Percentiles rank a stretch among this genome's conserved stretches.
phyloP scores from a whole-genome alignment of 441 rosid genomes.

The Croton setiger region DNA sequence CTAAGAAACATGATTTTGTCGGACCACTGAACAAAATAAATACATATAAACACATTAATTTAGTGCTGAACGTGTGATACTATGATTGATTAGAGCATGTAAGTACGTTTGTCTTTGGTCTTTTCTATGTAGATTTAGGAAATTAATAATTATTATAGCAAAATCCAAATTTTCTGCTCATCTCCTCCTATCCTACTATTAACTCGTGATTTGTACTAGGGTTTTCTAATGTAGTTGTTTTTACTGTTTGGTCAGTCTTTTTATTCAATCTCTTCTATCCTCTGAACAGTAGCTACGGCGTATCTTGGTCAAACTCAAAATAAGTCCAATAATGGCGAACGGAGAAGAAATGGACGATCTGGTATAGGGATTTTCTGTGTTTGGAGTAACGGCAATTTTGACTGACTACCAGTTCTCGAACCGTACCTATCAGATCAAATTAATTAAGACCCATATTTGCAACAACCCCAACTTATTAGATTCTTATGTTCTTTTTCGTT shows the following conservation, averaged over 20 bases:
- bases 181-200: too few relatives aligned
- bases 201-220: conserved; percentile 32
- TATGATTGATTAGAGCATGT: conserved; percentile 6
- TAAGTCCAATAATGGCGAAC: conserved; percentile 15
- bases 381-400: neutral
- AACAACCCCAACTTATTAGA: conserved; percentile 16
- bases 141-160: too few relatives aligned
- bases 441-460: conserved; percentile 20
- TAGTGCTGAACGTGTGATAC: conserved; percentile 16
- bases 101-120: conserved; percentile 15
- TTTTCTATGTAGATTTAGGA: conserved; percentile 3
- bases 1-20: conserved; percentile 22
- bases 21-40: conserved; percentile 9
- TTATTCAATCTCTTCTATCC: neutral
- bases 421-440: conserved; percentile 16
- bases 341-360: conserved; percentile 11
- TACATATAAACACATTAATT: neutral
- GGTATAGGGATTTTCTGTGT: neutral
- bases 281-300: conserved; percentile 5
- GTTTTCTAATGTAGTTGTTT: neutral
- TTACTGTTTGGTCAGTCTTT: neutral
- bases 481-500: conserved; percentile 20
- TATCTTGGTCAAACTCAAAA: conserved; percentile 23
- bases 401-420: conserved; percentile 17
- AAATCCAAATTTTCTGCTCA: conserved; percentile 9